Base-by-base conservation (phyloP, 2,329 filamentous ascomycete species). In the Fusarium phyllophilum region DNA sequence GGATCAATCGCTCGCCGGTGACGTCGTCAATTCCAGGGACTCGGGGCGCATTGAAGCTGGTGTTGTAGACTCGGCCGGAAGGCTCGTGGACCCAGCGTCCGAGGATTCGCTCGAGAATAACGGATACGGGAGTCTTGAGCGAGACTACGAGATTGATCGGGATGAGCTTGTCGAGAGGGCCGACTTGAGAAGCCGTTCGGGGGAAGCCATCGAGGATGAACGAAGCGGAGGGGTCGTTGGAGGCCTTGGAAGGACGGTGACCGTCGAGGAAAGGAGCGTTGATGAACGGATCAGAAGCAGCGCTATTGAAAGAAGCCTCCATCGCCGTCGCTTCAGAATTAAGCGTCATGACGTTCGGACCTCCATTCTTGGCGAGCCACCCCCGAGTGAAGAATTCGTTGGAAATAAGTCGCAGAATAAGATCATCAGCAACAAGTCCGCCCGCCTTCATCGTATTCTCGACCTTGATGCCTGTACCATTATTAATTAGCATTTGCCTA, bases 141-240 rank as follows among this genome's bases (percentile, higher is more conserved):
- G 93, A 94, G 67, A 98, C 92, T 55, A 95, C 96, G 70, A 98
- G 89, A 83, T 99, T 99, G 81, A 99, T 95, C n/a, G 96, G 95
- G 38, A 98, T 89, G 39, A 98, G 87, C 51, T 86, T 85, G 80
- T 97, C 95, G 54, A 98, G 89, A 65, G 91, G 91, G 46, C 85
- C 82, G 34, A 95, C 96, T 83, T 99, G 96, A 7, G 86, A 81
- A 2, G 93, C 93, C 12, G 94, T 99, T 74, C 96, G 93, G 5
- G 96, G 96, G 83, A 98, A 99, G 22, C 96, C 96, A 81, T 99
- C 96, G 60, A 99, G 92, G 73, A 99, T 93, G 82, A 98, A 98
- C 2, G 95, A 97, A 14, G 95, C 94, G 2, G 90, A 86, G 0
- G 95, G 93, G 72, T 92, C 88, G 46, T 96, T 89, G 55, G 91